phyloP scores from a whole-genome alignment of 768 basidiomycete genomes.

The Boletus vermiculosoides region DNA sequence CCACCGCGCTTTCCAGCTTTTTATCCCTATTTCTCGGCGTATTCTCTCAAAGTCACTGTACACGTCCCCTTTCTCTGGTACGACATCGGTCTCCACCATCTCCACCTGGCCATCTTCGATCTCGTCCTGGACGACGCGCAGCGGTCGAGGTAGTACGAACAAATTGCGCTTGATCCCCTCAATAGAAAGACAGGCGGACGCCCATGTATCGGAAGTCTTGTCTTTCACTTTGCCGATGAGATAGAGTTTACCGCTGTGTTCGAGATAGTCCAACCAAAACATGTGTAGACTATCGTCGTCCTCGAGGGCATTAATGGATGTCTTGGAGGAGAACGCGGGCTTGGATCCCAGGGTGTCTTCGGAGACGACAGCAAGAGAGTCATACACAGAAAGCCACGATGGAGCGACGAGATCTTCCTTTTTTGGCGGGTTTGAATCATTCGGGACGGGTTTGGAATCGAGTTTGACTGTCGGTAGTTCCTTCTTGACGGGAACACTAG shows the following conservation, averaged over 20 bases:
- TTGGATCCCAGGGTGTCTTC: slow-evolving; percentile 57
- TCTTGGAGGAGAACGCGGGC: slow-evolving; percentile 36
- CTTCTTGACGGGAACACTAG: slow-evolving; percentile 35
- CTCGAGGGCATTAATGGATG: slow-evolving; percentile 64
- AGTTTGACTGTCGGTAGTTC: not conserved
- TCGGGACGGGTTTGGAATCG: slow-evolving; percentile 16
- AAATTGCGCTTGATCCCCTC: slow-evolving; percentile 87
- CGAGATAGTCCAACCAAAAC: slow-evolving; percentile 96
- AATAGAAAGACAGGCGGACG: slow-evolving; percentile 86
- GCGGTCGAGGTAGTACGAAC: slow-evolving; percentile 79
- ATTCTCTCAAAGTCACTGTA: slow-evolving; percentile 81
- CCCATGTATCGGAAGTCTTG: slow-evolving; percentile 59
- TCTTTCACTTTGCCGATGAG: slow-evolving; percentile 92
- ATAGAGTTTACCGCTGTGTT: slow-evolving; percentile 79
- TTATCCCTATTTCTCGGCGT: slow-evolving; percentile 68
- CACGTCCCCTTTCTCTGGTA: slow-evolving; percentile 70
- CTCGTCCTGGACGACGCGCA: slow-evolving; percentile 45
- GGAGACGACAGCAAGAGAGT: slow-evolving; percentile 60
- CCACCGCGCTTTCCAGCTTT: slow-evolving; percentile 75
- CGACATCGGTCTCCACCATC: slow-evolving; percentile 68
- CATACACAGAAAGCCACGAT: slow-evolving; percentile 73
- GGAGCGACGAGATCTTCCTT: slow-evolving; percentile 49
- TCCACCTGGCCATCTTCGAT: slow-evolving; percentile 28
- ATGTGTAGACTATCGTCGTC: slow-evolving; percentile 83
- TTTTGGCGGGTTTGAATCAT: slow-evolving; percentile 30